Conservation (phyloP, 2,329 filamentous ascomycete species). For the Verticillium isaacii region DNA sequence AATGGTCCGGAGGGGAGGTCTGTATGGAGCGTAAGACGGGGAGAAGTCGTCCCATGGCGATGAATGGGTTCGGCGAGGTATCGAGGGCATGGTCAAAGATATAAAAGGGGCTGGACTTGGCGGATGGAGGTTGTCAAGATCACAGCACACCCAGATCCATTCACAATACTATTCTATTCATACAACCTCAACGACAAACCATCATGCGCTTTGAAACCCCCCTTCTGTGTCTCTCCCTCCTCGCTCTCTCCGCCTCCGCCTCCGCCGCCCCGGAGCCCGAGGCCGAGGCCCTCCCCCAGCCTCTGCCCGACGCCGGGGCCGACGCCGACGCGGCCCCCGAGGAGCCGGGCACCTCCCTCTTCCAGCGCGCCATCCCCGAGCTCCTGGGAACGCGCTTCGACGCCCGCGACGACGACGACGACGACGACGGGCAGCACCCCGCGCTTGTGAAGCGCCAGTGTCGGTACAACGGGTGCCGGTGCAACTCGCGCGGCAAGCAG, state of each 20-base stretch:
- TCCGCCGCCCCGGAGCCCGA: background rate
- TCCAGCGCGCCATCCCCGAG: background rate
- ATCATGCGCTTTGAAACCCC: background rate
- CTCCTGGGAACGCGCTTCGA: background rate
- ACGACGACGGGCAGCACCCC: background rate
- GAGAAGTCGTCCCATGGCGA: background rate
- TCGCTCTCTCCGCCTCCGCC: background rate
- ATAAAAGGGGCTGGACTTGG: background rate
- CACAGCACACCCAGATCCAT: background rate
- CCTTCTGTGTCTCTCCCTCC: background rate
- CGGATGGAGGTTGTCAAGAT: background rate
- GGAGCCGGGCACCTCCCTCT: background rate
- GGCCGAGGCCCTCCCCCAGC: background rate
- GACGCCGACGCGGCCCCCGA: background rate
- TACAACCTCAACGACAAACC: background rate
- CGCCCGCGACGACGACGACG: background rate
- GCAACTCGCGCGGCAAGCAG: slow-evolving; percentile 16
- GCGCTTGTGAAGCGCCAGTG: background rate
- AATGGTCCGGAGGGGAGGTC: background rate
- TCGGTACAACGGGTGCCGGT: slow-evolving; percentile 17
- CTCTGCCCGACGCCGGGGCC: background rate
- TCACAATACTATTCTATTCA: background rate
- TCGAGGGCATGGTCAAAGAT: background rate
- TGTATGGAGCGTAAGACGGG: background rate
- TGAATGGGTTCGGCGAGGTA: background rate